Evolutionary conservation across 2,329 filamentous ascomycete genomes (phyloP).

Genomic region (Penicillium sp.): DNA sequence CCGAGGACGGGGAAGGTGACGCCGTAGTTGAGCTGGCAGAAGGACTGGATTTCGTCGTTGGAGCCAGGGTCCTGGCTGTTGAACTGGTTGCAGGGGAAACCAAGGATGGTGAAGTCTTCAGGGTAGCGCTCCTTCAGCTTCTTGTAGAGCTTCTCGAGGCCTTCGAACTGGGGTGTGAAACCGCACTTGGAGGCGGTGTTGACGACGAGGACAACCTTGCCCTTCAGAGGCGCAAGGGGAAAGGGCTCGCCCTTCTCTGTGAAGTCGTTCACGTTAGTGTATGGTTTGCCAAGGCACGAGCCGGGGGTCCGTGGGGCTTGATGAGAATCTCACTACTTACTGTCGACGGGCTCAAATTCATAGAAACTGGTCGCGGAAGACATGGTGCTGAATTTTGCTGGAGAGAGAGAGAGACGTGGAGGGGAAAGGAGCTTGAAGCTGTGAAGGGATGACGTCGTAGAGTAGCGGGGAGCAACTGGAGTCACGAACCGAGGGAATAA

Average conservation of each 20-base stretch:
- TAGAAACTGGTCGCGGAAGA: conserved; percentile 58
- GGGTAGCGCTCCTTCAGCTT: conserved; percentile 65
- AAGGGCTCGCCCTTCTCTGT: conserved; percentile 72
- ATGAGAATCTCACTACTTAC: conserved; percentile 38
- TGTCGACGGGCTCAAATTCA: conserved; percentile 59
- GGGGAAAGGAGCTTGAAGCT: background rate
- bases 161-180: conserved; percentile 93
- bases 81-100: conserved; percentile 99
- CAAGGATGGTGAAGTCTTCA: conserved; percentile 80
- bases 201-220: conserved; percentile 92
- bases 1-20: conserved; percentile 86
- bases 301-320: background rate
- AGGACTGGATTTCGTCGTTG: conserved; percentile 75
- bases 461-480: conserved; percentile 3
- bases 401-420: background rate
- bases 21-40: conserved; percentile 92
- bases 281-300: background rate
- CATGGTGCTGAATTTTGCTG: conserved; percentile 43
- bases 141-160: conserved; percentile 89
- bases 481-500: background rate
- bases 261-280: conserved; percentile 6
- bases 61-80: conserved; percentile 81
- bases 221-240: conserved; percentile 69
- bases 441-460: conserved; percentile 18
- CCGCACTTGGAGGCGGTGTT: conserved; percentile 99